Conservation (phyloP, 192 early-diverging fungal species). For the Entrophospora sp. region DNA sequence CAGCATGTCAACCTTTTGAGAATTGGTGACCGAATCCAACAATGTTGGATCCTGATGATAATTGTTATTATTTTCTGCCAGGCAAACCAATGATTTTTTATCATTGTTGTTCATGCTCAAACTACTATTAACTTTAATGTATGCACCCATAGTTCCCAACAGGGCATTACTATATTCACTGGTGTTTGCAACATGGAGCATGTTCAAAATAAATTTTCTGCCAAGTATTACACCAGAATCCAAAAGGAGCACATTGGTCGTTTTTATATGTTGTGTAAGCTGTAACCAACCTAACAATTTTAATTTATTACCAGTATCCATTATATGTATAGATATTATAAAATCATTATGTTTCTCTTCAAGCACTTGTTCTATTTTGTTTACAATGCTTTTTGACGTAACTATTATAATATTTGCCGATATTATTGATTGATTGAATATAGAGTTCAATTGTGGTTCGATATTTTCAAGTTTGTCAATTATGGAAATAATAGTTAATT, state of each 20-base stretch:
- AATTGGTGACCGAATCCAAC: slow-evolving; percentile 15
- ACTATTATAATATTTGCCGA: slow-evolving; percentile 33
- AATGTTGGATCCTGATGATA: slow-evolving; percentile 22
- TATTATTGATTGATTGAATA: slow-evolving; percentile 28
- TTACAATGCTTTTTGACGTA: background rate
- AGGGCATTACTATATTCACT: slow-evolving; percentile 37
- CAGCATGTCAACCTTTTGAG: slow-evolving; percentile 21
- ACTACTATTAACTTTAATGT: slow-evolving; percentile 11
- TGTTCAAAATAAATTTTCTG: slow-evolving; percentile 27
- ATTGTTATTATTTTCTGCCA: slow-evolving; percentile 21
- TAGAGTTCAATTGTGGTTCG: slow-evolving; percentile 27
- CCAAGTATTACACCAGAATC: slow-evolving; percentile 39
- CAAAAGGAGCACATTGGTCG: slow-evolving; percentile 34
- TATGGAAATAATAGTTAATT: slow-evolving; percentile 34
- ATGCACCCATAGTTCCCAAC: slow-evolving; percentile 33
- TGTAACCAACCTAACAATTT: slow-evolving; percentile 23
- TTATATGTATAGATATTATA: slow-evolving; percentile 10
- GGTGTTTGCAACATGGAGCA: slow-evolving; percentile 32
- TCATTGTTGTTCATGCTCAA: too few species aligned
- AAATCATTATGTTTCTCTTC: background rate
- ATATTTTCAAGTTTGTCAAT: slow-evolving; percentile 22
- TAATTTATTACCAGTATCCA: slow-evolving; percentile 13
- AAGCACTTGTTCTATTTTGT: background rate
- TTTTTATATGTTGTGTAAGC: slow-evolving; percentile 29
- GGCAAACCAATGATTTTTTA: background rate